Conservation (phyloP, 805 yeast genomes). For the Maudiozyma saulgeensis region DNA sequence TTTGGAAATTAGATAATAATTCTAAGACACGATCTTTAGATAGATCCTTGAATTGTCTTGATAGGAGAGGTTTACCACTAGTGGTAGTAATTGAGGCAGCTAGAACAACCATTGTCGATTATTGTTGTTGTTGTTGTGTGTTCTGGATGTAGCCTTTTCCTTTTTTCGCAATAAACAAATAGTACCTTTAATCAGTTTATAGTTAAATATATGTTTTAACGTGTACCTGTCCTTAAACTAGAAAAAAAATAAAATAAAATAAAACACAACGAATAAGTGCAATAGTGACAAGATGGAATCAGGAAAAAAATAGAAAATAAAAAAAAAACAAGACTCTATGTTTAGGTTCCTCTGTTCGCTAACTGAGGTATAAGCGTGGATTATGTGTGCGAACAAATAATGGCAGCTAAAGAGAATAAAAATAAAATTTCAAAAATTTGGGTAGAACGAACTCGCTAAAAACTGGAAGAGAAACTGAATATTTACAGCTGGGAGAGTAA, state of each 20-base stretch:
- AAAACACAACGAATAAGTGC: background rate
- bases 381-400: too few species aligned
- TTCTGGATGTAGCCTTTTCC: background rate
- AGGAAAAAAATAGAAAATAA: background rate
- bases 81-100: slow-evolving; percentile 94
- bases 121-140: background rate
- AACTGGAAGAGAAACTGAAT: too few species aligned
- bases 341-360: too few species aligned
- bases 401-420: too few species aligned
- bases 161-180: background rate
- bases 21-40: slow-evolving; percentile 79
- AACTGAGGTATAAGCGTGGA: too few species aligned
- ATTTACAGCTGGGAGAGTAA: too few species aligned
- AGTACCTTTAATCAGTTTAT: background rate
- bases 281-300: background rate
- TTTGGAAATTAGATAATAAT: slow-evolving; percentile 75
- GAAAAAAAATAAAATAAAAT: background rate
- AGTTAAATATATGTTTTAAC: background rate
- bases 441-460: too few species aligned
- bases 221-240: slow-evolving; percentile 2
- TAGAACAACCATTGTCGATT: slow-evolving; percentile 49
- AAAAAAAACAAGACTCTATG: background rate
- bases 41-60: slow-evolving; percentile 85
- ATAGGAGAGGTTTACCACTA: slow-evolving; percentile 83
- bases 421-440: too few species aligned